Percentiles rank a stretch among this genome's conserved stretches.
Conservation (phyloP, 1,284 basidiomycete genomes). For the Pseudozyma hubeiensis region DNA sequence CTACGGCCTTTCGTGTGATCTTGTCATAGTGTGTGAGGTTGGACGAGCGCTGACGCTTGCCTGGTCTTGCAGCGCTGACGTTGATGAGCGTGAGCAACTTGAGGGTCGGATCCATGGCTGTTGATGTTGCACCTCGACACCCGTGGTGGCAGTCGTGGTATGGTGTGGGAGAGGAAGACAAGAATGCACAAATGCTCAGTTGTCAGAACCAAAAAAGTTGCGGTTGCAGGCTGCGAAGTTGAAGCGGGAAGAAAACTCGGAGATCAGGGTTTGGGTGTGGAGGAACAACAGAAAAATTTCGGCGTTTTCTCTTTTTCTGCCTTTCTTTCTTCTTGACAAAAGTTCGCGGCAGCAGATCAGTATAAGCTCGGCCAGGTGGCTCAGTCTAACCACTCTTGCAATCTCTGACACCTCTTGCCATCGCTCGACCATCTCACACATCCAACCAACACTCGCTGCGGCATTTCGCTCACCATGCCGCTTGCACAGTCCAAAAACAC, state of each 20-base stretch:
- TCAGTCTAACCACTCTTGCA: constrained; percentile 5
- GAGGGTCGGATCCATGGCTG: constrained; percentile 52
- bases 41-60: constrained; percentile 70
- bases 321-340: constrained; percentile 7
- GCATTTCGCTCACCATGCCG: constrained; percentile 41
- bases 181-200: neutral
- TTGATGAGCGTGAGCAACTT: constrained; percentile 91
- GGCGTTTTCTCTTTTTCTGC: constrained; percentile 1
- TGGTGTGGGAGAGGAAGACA: constrained; percentile 8
- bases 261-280: constrained; percentile 6
- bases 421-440: neutral
- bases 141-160: neutral
- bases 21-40: constrained; percentile 44
- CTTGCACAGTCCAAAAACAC: constrained; percentile 66
- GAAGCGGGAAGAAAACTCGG: neutral
- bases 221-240: constrained; percentile 3
- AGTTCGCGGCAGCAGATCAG: constrained; percentile 10
- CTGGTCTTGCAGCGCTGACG: constrained; percentile 78
- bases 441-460: constrained; percentile 1
- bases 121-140: neutral
- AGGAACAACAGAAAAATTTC: constrained; percentile 17
- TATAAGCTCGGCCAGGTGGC: neutral
- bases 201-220: neutral
- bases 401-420: neutral
- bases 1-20: constrained; percentile 34